Evolutionary conservation across 2,329 filamentous ascomycete species (phyloP).

Genomic region (Phaeosphaeriaceae sp.): DNA sequence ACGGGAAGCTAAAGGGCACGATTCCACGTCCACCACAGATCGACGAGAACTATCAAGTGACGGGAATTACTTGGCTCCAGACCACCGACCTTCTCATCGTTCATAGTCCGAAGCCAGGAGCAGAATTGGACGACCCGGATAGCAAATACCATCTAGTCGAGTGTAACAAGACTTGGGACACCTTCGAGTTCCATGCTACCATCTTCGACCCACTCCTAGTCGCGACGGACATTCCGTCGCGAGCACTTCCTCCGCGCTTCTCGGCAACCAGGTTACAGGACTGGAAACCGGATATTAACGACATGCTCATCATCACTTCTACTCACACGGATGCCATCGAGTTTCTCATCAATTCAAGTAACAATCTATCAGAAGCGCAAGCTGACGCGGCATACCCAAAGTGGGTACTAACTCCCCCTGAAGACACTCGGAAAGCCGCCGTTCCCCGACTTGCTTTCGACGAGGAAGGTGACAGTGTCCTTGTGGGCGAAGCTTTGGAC

Average conservation of each 20-base stretch:
- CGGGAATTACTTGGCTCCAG: conserved; percentile 85
- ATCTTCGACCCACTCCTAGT: conserved; percentile 57
- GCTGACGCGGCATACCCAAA: conserved; percentile 68
- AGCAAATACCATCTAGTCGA: conserved; percentile 79
- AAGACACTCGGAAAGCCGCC: conserved; percentile 77
- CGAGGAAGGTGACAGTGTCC: conserved; percentile 71
- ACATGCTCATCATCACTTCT: conserved; percentile 82
- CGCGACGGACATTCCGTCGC: conserved; percentile 61
- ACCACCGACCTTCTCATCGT: conserved; percentile 84
- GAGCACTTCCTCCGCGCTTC: conserved; percentile 71
- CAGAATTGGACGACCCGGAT: conserved; percentile 55
- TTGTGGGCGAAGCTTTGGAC: conserved; percentile 82
- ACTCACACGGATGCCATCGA: conserved; percentile 82
- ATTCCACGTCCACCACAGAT: conserved; percentile 79
- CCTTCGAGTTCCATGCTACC: conserved; percentile 77
- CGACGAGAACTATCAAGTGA: conserved; percentile 71
- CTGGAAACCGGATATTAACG: conserved; percentile 80
- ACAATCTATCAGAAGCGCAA: conserved; percentile 68
- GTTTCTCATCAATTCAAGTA: conserved; percentile 75
- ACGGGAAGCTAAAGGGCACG: conserved; percentile 76
- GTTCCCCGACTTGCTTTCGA: conserved; percentile 53
- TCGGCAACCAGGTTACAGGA: conserved; percentile 78
- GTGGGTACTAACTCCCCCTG: conserved; percentile 76
- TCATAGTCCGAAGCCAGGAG: conserved; percentile 58
- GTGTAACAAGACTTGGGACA: conserved; percentile 63